phyloP scores from a whole-genome alignment of 2,329 filamentous ascomycete species.

The Zopfia rhizophila region DNA sequence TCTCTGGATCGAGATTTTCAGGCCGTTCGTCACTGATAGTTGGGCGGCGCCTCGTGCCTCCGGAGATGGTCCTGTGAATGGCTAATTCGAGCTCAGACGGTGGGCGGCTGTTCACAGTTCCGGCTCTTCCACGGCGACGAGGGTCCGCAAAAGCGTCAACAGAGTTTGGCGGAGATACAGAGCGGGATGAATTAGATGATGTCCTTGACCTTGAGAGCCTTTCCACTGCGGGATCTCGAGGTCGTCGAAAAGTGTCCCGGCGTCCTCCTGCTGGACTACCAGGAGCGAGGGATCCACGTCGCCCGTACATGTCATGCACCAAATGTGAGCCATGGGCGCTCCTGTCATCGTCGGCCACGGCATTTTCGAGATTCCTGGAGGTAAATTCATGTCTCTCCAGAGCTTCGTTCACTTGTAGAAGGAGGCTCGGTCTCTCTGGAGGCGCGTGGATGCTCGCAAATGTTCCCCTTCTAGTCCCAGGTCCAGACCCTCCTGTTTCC shows the following conservation, averaged over 20 bases:
- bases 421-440: constrained; percentile 54
- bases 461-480: constrained; percentile 71
- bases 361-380: constrained; percentile 86
- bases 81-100: constrained; percentile 65
- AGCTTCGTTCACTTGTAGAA: constrained; percentile 57
- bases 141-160: constrained; percentile 97
- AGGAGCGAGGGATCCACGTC: constrained; percentile 58
- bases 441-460: constrained; percentile 71
- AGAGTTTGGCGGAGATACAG: constrained; percentile 90
- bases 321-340: constrained; percentile 36
- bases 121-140: constrained; percentile 80
- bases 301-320: constrained; percentile 56
- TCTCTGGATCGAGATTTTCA: constrained; percentile 70
- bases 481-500: constrained; percentile 62
- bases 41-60: constrained; percentile 70
- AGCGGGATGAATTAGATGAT: constrained; percentile 69
- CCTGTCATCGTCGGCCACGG: constrained; percentile 78
- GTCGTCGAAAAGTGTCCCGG: constrained; percentile 56
- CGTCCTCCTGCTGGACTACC: constrained; percentile 51
- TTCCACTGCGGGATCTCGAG: constrained; percentile 47
- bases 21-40: constrained; percentile 70
- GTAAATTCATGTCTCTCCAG: constrained; percentile 56
- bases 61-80: constrained; percentile 77
- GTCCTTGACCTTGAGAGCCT: constrained; percentile 54
- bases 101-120: constrained; percentile 69